These are phyloP conservation scores for Hypoxylon lenormandii DNA, from an alignment of 495 filamentous ascomycete species.

Conservation along the genomic window DNA sequence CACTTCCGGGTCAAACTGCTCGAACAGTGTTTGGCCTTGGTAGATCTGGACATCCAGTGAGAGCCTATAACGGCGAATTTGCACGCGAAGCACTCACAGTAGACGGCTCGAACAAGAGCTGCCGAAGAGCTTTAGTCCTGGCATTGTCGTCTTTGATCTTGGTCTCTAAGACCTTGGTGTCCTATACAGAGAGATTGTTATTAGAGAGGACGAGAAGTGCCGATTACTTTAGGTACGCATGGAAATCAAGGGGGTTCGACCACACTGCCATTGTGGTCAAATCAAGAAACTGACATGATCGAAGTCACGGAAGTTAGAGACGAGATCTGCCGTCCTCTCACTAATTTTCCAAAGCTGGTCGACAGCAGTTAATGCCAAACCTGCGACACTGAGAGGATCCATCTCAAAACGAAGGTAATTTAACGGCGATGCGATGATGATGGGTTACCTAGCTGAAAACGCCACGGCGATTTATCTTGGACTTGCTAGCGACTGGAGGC, in stretches of 20 bases:
- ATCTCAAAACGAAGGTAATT: neutral
- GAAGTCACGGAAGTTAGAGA: conserved; percentile 1
- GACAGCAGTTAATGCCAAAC: neutral
- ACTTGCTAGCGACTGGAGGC: neutral
- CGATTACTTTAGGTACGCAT: neutral
- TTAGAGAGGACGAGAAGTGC: neutral
- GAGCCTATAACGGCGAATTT: neutral
- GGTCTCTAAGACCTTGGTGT: conserved; percentile 15
- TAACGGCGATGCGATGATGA: neutral
- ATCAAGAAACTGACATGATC: conserved; percentile 1
- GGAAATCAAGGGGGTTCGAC: too few relatives aligned
- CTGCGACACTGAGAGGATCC: neutral
- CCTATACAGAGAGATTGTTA: neutral
- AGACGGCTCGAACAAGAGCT: conserved; percentile 16
- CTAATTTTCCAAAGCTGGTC: conserved; percentile 1
- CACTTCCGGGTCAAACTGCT: conserved; percentile 1
- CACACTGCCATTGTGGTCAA: neutral
- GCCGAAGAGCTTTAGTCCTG: conserved; percentile 18
- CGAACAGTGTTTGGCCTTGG: neutral
- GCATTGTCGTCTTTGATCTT: conserved; percentile 24
- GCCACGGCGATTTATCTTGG: neutral
- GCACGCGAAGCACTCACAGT: conserved; percentile 10
- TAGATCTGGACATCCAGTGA: neutral
- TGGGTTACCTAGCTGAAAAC: neutral
- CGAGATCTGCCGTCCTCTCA: conserved; percentile 1